Evolutionary conservation across 345 rosid genomes (phyloP).

Genomic region (Euphorbia pulcherrima): DNA sequence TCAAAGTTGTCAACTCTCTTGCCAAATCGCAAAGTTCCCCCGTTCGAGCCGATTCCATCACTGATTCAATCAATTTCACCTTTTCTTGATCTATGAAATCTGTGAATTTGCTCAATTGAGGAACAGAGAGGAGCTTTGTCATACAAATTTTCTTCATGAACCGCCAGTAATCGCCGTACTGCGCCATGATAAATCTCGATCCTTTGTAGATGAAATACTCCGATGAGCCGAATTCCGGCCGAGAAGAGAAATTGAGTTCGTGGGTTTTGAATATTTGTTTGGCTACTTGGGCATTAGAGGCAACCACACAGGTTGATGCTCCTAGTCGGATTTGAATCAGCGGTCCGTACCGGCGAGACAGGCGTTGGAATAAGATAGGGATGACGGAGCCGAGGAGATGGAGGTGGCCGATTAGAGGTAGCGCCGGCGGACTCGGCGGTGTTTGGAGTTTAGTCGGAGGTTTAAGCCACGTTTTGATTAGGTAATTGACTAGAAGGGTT

Average conservation of each 20-base stretch:
- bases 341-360: slow-evolving; percentile 44
- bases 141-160: slow-evolving; percentile 72
- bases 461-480: slow-evolving; percentile 17
- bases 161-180: slow-evolving; percentile 48
- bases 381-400: slow-evolving; percentile 36
- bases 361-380: slow-evolving; percentile 37
- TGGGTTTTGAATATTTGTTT: slow-evolving; percentile 46
- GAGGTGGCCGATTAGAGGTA: slow-evolving; percentile 55
- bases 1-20: slow-evolving; percentile 25
- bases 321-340: slow-evolving; percentile 43
- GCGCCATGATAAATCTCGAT: slow-evolving; percentile 46
- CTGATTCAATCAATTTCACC: slow-evolving; percentile 46
- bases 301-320: slow-evolving; percentile 39
- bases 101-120: slow-evolving; percentile 51
- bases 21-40: slow-evolving; percentile 36
- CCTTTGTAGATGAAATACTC: slow-evolving; percentile 46
- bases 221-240: slow-evolving; percentile 46
- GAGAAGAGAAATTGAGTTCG: slow-evolving; percentile 39
- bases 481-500: slow-evolving; percentile 20
- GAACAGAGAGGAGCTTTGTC: slow-evolving; percentile 54
- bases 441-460: neutral
- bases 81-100: slow-evolving; percentile 43
- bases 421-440: slow-evolving; percentile 46
- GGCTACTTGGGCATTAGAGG: slow-evolving; percentile 35
- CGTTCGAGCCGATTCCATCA: slow-evolving; percentile 37